These are phyloP conservation scores for Penicillium vulpinum DNA, from an alignment of 2,329 filamentous ascomycete genomes.

Conservation along the genomic window DNA sequence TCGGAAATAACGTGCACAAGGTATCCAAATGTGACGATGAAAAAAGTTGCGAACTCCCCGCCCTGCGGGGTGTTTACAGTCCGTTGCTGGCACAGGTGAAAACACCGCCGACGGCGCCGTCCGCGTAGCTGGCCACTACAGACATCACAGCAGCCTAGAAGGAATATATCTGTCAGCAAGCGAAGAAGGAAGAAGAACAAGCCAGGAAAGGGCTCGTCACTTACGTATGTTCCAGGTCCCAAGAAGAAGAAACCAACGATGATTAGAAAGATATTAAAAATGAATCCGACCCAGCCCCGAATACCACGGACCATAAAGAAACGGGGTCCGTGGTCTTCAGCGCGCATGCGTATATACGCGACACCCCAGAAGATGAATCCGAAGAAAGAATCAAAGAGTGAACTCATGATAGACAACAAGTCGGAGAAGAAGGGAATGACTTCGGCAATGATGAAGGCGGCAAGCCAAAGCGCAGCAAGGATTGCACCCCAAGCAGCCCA, in stretches of 20 bases:
- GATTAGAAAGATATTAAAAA: slow-evolving; percentile 72
- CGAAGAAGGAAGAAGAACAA: slow-evolving; percentile 30
- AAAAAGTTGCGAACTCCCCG: neutral
- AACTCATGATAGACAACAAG: slow-evolving; percentile 57
- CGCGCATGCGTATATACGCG: slow-evolving; percentile 49
- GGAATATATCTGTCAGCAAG: slow-evolving; percentile 9
- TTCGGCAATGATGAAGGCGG: slow-evolving; percentile 89
- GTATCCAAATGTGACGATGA: slow-evolving; percentile 5
- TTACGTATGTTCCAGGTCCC: slow-evolving; percentile 73
- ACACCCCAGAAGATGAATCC: slow-evolving; percentile 83
- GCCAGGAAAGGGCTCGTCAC: slow-evolving; percentile 18
- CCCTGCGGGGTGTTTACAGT: slow-evolving; percentile 25
- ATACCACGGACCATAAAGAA: slow-evolving; percentile 46
- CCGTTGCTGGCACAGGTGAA: slow-evolving; percentile 67
- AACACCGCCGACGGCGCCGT: slow-evolving; percentile 64
- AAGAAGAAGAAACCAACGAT: slow-evolving; percentile 77
- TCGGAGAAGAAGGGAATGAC: slow-evolving; percentile 93
- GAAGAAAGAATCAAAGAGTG: slow-evolving; percentile 76
- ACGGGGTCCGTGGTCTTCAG: slow-evolving; percentile 40
- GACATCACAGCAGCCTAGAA: slow-evolving; percentile 45
- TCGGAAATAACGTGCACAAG: slow-evolving; percentile 9
- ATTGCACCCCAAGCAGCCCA: slow-evolving; percentile 79
- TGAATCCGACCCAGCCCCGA: slow-evolving; percentile 44
- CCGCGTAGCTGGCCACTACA: slow-evolving; percentile 66
- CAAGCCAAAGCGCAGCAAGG: slow-evolving; percentile 65